phyloP scores from a whole-genome alignment of 208 protist genomes.

The Lotmaria passim region DNA sequence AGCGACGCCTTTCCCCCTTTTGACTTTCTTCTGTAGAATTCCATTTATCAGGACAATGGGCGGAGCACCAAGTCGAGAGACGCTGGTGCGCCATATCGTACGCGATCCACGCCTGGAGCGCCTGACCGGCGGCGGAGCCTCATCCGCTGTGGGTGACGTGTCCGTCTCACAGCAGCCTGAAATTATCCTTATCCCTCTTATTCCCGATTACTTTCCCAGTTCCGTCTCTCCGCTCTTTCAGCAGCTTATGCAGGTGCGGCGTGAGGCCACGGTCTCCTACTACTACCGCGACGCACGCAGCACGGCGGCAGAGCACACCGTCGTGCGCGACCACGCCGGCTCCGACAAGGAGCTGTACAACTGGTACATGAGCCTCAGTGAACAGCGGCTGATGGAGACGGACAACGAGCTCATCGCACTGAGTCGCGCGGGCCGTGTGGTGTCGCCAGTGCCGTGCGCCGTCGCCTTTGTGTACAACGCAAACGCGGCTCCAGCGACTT shows the following conservation, averaged over 20 bases:
- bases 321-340: conserved; percentile 23
- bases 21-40: conserved; percentile 4
- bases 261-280: conserved; percentile 44
- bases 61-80: conserved; percentile 61
- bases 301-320: conserved; percentile 32
- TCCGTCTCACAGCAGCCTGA: conserved; percentile 31
- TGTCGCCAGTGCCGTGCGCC: conserved; percentile 64
- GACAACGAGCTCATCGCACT: conserved; percentile 63
- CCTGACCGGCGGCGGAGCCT: neutral
- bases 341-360: conserved; percentile 60
- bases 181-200: conserved; percentile 66
- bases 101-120: conserved; percentile 33
- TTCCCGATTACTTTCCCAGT: conserved; percentile 68
- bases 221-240: conserved; percentile 49
- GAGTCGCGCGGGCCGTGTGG: conserved; percentile 50
- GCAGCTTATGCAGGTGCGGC: conserved; percentile 51
- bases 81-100: conserved; percentile 50
- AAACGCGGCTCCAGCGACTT: neutral
- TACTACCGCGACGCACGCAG: conserved; percentile 51
- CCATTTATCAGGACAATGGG: conserved; percentile 37
- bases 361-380: conserved; percentile 66
- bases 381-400: conserved; percentile 64
- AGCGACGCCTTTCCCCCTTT: neutral
- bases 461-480: conserved; percentile 64
- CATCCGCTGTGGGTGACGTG: neutral